phyloP scores from a whole-genome alignment of 106 monocot species.

The Platanthera zijinensis region DNA sequence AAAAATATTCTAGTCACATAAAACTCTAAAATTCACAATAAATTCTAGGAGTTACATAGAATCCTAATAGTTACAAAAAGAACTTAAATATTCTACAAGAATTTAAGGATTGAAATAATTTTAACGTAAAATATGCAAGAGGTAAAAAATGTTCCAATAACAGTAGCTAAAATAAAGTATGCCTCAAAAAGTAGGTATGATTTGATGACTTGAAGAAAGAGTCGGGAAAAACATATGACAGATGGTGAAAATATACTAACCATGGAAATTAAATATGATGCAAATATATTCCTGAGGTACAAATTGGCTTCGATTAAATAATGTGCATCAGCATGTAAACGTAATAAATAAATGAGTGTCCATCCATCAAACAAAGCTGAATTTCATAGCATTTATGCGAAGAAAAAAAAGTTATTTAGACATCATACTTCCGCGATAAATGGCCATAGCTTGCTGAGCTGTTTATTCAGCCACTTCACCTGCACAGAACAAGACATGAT shows the following conservation, averaged over 20 bases:
- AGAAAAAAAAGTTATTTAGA: background rate
- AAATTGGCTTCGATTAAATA: background rate
- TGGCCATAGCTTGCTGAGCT: conserved; percentile 88
- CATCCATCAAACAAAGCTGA: background rate
- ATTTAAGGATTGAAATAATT: too few relatives aligned
- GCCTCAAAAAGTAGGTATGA: background rate
- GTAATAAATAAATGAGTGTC: too few relatives aligned
- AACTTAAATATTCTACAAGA: too few relatives aligned
- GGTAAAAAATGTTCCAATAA: background rate
- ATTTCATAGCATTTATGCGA: background rate
- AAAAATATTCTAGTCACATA: too few relatives aligned
- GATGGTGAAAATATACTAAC: background rate
- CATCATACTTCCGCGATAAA: conserved; percentile 80
- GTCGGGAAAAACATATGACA: background rate
- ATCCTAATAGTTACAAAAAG: too few relatives aligned
- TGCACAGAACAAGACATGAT: conserved; percentile 21
- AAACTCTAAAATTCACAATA: too few relatives aligned
- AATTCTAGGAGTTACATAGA: too few relatives aligned
- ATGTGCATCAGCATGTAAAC: background rate
- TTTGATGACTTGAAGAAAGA: background rate
- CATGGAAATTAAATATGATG: background rate
- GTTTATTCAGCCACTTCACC: conserved; percentile 98
- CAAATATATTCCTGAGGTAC: conserved; percentile 4
- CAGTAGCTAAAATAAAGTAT: background rate
- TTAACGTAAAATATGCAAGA: background rate